Percentiles rank a stretch among this genome's conserved stretches.
phyloP scores from a whole-genome alignment of 2,329 filamentous ascomycete species.

The Rugonectria rugulosa region DNA sequence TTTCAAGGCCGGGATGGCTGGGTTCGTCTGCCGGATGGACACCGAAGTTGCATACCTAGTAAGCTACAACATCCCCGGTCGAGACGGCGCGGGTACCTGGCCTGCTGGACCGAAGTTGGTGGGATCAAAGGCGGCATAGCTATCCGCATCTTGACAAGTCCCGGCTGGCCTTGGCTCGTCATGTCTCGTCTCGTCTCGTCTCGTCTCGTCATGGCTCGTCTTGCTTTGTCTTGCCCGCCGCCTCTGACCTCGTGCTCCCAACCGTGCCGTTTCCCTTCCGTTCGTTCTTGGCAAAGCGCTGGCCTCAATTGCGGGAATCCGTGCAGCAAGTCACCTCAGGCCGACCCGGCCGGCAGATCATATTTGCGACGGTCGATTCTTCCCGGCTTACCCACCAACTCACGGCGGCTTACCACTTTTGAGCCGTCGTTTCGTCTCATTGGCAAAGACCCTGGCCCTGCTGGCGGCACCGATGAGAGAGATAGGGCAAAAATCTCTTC shows the following conservation, averaged over 20 bases:
- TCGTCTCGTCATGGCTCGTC: background rate
- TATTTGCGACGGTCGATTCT: background rate
- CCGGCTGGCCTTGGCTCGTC: too few relatives aligned
- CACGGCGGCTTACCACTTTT: too few relatives aligned
- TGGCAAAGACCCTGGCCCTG: too few relatives aligned
- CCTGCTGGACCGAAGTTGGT: background rate
- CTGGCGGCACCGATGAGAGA: background rate
- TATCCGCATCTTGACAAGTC: too few relatives aligned
- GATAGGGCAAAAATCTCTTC: too few relatives aligned
- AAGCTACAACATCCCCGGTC: background rate
- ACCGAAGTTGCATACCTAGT: background rate
- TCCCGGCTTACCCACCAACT: background rate
- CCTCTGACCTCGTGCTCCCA: background rate
- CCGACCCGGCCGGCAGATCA: background rate
- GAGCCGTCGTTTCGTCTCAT: too few relatives aligned
- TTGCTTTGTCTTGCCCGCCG: background rate
- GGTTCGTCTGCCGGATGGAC: too few relatives aligned
- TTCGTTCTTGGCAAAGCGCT: background rate
- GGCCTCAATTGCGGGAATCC: background rate
- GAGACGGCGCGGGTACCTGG: conserved; percentile 8
- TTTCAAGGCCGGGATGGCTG: too few relatives aligned
- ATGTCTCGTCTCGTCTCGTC: too few relatives aligned
- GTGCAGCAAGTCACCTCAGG: background rate
- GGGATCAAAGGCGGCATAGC: background rate
- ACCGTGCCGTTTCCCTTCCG: background rate